A percentile compares a stretch with the other conserved stretches of the same genome.
Conservation (phyloP, 2,329 filamentous ascomycete genomes). For the Sclerotinia sclerotiorum region DNA sequence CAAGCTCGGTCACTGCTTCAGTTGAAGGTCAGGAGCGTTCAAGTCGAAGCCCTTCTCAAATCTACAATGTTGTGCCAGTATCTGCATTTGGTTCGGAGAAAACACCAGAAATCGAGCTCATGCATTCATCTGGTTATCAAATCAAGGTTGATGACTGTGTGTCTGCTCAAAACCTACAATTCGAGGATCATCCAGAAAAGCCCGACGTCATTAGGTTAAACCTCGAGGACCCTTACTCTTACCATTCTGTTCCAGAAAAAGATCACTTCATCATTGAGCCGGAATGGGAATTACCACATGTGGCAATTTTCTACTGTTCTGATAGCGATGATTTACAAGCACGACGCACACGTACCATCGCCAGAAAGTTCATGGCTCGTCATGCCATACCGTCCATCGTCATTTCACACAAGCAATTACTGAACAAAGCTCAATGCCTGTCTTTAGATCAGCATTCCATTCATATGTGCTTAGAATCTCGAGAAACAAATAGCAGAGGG, state of each 20-base stretch:
- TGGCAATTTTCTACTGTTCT: slow-evolving; percentile 51
- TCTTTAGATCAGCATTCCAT: slow-evolving; percentile 46
- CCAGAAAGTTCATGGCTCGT: slow-evolving; percentile 49
- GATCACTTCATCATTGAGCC: slow-evolving; percentile 44
- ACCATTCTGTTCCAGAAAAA: slow-evolving; percentile 42
- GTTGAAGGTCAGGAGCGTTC: slow-evolving; percentile 39
- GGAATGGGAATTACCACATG: slow-evolving; percentile 49
- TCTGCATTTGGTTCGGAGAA: slow-evolving; percentile 49
- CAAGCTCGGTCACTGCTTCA: slow-evolving; percentile 49
- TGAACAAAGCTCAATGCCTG: slow-evolving; percentile 42
- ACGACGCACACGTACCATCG: slow-evolving; percentile 44
- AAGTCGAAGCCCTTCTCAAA: slow-evolving; percentile 43
- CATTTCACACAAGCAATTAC: slow-evolving; percentile 48
- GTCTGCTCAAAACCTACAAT: slow-evolving; percentile 42
- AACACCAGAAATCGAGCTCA: slow-evolving; percentile 52
- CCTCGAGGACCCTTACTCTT: slow-evolving; percentile 42
- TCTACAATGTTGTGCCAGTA: slow-evolving; percentile 54
- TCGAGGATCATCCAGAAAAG: slow-evolving; percentile 40
- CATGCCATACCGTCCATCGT: slow-evolving; percentile 50
- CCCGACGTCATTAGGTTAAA: slow-evolving; percentile 45
- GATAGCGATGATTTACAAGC: slow-evolving; percentile 45
- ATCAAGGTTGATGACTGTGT: slow-evolving; percentile 53
- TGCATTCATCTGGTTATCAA: slow-evolving; percentile 52
- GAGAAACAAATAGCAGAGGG: slow-evolving; percentile 42
- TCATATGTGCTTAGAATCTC: slow-evolving; percentile 50